A percentile compares a stretch with the other conserved stretches of the same genome.
Evolutionary conservation across 768 basidiomycete genomes (phyloP).

Genomic region (Leucosporidium creatinivorum): DNA sequence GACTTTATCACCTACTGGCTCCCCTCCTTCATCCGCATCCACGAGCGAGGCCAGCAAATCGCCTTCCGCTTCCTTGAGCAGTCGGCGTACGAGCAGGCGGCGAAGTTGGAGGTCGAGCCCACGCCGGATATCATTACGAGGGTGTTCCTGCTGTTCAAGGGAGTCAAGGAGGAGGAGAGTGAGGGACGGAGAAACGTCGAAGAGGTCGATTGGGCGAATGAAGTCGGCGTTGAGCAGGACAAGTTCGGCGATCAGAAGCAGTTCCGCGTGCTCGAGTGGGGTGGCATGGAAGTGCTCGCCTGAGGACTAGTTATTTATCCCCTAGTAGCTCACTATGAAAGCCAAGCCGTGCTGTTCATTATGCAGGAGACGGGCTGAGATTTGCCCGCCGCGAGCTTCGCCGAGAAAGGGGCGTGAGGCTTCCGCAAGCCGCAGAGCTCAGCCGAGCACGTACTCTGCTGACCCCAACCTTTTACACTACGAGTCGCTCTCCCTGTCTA

Average conservation of each 20-base stretch:
- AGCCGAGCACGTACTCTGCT: too few species aligned
- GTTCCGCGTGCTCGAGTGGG: slow-evolving; percentile 18
- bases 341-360: too few species aligned
- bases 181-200: slow-evolving; percentile 38
- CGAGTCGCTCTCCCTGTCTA: too few species aligned
- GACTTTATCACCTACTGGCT: slow-evolving; percentile 53
- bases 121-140: slow-evolving; percentile 47
- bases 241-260: neutral
- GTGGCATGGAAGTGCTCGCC: slow-evolving; percentile 17
- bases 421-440: too few species aligned
- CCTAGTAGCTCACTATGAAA: too few species aligned
- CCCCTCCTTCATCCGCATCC: slow-evolving; percentile 40
- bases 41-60: slow-evolving; percentile 43
- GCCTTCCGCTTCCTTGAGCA: slow-evolving; percentile 50
- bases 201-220: slow-evolving; percentile 37
- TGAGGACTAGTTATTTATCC: too few species aligned
- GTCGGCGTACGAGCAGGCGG: slow-evolving; percentile 45
- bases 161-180: slow-evolving; percentile 38
- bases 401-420: too few species aligned
- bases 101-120: slow-evolving; percentile 44
- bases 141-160: slow-evolving; percentile 50
- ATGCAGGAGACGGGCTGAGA: too few species aligned
- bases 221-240: slow-evolving; percentile 36
- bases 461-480: too few species aligned
- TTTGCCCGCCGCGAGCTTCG: too few species aligned